phyloP scores from a whole-genome alignment of 495 filamentous ascomycete genomes.

The Thermothielavioides terrestris region DNA sequence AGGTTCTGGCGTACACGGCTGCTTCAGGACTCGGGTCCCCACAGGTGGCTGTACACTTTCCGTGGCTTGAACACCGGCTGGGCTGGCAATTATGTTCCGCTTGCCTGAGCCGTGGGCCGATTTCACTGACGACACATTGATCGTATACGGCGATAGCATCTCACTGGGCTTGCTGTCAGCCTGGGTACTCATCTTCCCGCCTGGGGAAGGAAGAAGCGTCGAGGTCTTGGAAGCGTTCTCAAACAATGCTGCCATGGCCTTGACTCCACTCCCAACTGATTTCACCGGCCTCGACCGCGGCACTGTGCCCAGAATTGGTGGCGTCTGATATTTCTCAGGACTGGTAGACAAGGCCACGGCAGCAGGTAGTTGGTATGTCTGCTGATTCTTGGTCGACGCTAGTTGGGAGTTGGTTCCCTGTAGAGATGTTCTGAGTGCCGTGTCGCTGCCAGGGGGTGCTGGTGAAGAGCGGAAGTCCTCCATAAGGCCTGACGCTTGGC shows the following conservation, averaged over 20 bases:
- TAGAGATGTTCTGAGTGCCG: not conserved
- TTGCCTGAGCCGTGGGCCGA: not conserved
- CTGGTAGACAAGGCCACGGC: not conserved
- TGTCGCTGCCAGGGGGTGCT: not conserved
- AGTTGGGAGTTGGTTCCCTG: not conserved
- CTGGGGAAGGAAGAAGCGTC: constrained; percentile 1
- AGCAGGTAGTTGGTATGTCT: not conserved
- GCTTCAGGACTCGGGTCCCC: not conserved
- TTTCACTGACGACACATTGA: constrained; percentile 16
- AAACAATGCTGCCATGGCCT: constrained; percentile 38
- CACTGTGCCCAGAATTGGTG: not conserved
- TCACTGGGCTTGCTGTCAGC: constrained; percentile 12
- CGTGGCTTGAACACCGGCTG: not conserved
- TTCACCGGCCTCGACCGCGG: constrained; percentile 2
- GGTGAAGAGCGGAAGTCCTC: not conserved
- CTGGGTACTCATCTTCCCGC: not conserved
- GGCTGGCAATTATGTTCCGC: not conserved
- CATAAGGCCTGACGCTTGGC: not conserved
- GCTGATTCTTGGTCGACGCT: not conserved
- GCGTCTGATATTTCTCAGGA: not conserved
- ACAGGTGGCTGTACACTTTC: not conserved
- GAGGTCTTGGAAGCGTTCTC: constrained; percentile 22
- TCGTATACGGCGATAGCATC: constrained; percentile 23
- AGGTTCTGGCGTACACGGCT: not conserved
- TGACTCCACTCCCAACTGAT: constrained; percentile 26